A percentile compares a stretch with the other conserved stretches of the same genome.
phyloP scores from a whole-genome alignment of 768 basidiomycete species.

The Chlorophyllum brunneum region DNA sequence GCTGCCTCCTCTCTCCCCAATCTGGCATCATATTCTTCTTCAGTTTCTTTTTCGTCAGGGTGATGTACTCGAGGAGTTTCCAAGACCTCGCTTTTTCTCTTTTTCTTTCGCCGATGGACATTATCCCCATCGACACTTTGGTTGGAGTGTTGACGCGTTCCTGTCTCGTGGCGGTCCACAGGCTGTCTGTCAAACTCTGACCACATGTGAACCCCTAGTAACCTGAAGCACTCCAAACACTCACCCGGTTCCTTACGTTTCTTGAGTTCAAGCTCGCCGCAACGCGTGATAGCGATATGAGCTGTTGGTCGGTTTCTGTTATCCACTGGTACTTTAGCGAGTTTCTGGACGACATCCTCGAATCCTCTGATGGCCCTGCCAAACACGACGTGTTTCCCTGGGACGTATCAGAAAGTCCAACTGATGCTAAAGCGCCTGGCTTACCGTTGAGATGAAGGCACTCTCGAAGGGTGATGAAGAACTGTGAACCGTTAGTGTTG shows the following conservation, averaged over 20 bases:
- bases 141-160: not conserved
- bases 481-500: slow-evolving; percentile 84
- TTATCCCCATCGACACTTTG: too few relatives aligned
- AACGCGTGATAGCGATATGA: slow-evolving; percentile 68
- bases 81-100: not conserved
- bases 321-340: slow-evolving; percentile 67
- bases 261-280: slow-evolving; percentile 72
- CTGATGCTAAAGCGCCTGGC: slow-evolving; percentile 20
- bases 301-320: slow-evolving; percentile 68
- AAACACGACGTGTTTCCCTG: slow-evolving; percentile 52
- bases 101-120: too few relatives aligned
- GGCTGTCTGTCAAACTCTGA: not conserved
- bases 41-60: slow-evolving; percentile 40
- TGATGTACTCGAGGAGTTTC: not conserved
- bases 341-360: slow-evolving; percentile 51
- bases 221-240: not conserved
- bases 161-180: not conserved
- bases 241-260: slow-evolving; percentile 35
- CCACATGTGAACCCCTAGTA: not conserved
- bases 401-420: not conserved
- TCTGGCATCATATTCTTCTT: slow-evolving; percentile 69
- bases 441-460: slow-evolving; percentile 73
- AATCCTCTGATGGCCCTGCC: slow-evolving; percentile 58
- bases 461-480: slow-evolving; percentile 77
- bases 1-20: slow-evolving; percentile 67